Conservation (phyloP, 108 stramenopile genomes). For the Nitzschia palea region DNA sequence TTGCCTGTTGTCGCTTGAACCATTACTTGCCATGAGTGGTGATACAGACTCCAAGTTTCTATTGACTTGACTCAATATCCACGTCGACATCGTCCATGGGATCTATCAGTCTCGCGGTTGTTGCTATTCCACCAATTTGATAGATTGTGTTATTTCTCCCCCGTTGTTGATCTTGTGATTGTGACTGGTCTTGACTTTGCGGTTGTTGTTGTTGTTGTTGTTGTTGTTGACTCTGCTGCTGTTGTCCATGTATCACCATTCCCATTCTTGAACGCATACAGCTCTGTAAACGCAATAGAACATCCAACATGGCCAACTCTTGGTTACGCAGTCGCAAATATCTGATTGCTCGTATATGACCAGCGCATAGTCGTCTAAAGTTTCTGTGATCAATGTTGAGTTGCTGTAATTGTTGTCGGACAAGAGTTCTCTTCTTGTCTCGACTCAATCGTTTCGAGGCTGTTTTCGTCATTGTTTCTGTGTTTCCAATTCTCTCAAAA, state of each 20-base stretch:
- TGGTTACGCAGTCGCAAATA: constrained; percentile 33
- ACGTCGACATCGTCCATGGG: too few species aligned
- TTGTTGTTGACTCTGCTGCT: neutral
- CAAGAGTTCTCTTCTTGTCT: constrained; percentile 28
- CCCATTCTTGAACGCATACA: neutral
- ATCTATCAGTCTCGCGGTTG: neutral
- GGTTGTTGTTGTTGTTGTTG: too few species aligned
- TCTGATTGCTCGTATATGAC: constrained; percentile 29
- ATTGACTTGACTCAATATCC: too few species aligned
- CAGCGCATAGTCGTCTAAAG: constrained; percentile 17
- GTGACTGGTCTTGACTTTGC: too few species aligned
- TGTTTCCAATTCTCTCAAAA: neutral
- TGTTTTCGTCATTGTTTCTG: neutral
- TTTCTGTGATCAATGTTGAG: neutral
- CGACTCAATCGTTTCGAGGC: neutral
- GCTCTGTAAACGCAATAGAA: constrained; percentile 17
- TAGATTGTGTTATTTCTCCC: neutral
- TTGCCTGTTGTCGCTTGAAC: too few species aligned
- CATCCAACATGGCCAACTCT: constrained; percentile 17
- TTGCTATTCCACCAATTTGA: neutral
- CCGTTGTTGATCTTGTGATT: too few species aligned
- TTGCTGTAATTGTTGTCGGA: constrained; percentile 22
- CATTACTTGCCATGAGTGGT: too few species aligned
- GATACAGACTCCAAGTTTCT: too few species aligned
- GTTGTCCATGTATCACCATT: neutral